These are phyloP conservation scores for Pestalotiopsis sp. DNA, from an alignment of 2,329 filamentous ascomycete species.

Conservation along the genomic window DNA sequence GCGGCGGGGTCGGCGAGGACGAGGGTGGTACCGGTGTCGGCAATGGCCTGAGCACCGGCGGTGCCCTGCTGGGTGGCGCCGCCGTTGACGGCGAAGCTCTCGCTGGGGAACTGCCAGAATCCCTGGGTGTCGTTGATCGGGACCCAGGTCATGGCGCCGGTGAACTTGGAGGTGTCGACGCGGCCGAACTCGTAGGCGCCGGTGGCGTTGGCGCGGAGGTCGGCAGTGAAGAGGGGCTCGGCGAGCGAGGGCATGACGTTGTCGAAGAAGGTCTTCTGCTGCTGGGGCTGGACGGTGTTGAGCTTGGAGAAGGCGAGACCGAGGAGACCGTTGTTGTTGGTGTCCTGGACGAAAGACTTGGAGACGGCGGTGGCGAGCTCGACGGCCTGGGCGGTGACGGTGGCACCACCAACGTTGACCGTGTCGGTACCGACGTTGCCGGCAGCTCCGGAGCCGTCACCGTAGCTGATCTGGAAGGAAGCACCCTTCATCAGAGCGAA, in stretches of 20 bases:
- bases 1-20: conserved; percentile 59
- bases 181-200: conserved; percentile 42
- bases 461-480: conserved; percentile 34
- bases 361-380: conserved; percentile 33
- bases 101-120: conserved; percentile 40
- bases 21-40: conserved; percentile 66
- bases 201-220: conserved; percentile 31
- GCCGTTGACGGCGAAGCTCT: conserved; percentile 32
- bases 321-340: conserved; percentile 32
- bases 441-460: conserved; percentile 35
- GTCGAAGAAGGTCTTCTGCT: conserved; percentile 38
- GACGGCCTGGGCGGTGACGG: conserved; percentile 32
- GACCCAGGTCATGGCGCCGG: conserved; percentile 35
- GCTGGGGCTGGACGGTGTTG: conserved; percentile 32
- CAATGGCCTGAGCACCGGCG: conserved; percentile 45
- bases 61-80: conserved; percentile 34
- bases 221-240: conserved; percentile 36
- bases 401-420: conserved; percentile 34
- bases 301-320: conserved; percentile 35
- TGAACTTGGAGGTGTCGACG: conserved; percentile 36
- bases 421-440: conserved; percentile 36
- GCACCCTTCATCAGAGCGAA: conserved; percentile 31
- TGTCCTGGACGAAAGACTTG: conserved; percentile 33
- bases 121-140: conserved; percentile 33
- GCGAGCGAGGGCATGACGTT: conserved; percentile 31